Base-by-base conservation (phyloP, 108 stramenopile species). In the Mediolabrus comicus region DNA sequence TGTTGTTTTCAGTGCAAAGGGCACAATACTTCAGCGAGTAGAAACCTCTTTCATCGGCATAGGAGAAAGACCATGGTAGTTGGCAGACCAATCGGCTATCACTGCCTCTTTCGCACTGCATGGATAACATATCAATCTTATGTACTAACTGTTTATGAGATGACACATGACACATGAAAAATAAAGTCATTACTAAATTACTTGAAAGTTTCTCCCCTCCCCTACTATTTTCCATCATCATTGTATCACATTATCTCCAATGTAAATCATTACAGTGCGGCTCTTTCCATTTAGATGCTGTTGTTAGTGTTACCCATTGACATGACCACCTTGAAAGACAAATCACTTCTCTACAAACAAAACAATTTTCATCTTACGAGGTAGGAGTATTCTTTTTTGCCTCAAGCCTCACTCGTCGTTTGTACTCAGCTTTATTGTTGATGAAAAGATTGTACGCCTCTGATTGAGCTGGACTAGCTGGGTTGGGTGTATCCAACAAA, bases 401-500 rank as follows among this genome's bases (percentile, higher is more conserved):
- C 71, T 98, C 96, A 6, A 74, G 55, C 61, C 87, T 83, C 22
- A 98, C 85, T 59, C 96, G 83, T 68, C 84, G 72, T 49, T 82
- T 85, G 81, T 98, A 98, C 63, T 90, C 86, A 3, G 85, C 68
- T 77, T 90, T 88, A 72, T 98, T 89, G 39, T 86, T 80, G 38
- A 93, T 82, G 73, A 90, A 98, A 12, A 97, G 83, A 66, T 97
- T 83, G 67, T 91, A 97, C 17, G 98, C 98, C 65, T 98, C 96
- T 14, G 83, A 84, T 78, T 98, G 98, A 3, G 97, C 97, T 19
- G 98, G 96, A 86, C 89, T 90, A 54, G 84, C 77, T 1, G 92
- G 96, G 74, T 98, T 98, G 1, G 98, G 97, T 43, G 92, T 89
- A 74, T 98, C 95, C 39, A 99, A 79, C 36, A 99, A 88, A 73